phyloP scores from a whole-genome alignment of 192 early-diverging fungal genomes.

The Chytriomyces hyalinus region DNA sequence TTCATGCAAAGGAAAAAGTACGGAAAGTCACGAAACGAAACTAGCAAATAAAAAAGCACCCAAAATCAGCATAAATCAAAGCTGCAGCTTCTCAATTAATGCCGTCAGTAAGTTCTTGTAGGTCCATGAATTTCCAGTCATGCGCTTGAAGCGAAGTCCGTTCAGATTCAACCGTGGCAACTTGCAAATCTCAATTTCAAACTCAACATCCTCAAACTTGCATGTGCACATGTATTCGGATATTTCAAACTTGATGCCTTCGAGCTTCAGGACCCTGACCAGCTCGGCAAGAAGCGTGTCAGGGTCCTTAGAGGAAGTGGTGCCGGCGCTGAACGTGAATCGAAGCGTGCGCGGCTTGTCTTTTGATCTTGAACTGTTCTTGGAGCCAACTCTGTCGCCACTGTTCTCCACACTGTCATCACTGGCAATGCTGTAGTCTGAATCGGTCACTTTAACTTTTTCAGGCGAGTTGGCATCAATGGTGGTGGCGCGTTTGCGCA shows the following conservation, averaged over 20 bases:
- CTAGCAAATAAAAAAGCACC: neutral
- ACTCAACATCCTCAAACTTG: conserved; percentile 54
- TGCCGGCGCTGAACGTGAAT: conserved; percentile 62
- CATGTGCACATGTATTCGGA: conserved; percentile 29
- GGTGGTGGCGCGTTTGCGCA: conserved; percentile 48
- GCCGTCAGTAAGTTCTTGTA: conserved; percentile 64
- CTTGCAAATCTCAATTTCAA: conserved; percentile 70
- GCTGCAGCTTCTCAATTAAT: conserved; percentile 58
- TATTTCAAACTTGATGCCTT: conserved; percentile 34
- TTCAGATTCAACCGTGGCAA: conserved; percentile 56
- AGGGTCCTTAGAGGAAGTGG: conserved; percentile 64
- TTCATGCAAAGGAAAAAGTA: neutral
- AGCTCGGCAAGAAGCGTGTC: conserved; percentile 58
- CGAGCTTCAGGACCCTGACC: conserved; percentile 48
- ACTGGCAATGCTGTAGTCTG: conserved; percentile 31
- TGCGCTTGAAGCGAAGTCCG: conserved; percentile 61
- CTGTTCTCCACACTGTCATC: conserved; percentile 23
- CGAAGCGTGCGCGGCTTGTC: conserved; percentile 58
- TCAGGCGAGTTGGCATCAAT: conserved; percentile 35
- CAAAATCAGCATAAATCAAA: conserved; percentile 38
- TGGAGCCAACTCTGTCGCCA: neutral
- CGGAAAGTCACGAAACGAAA: neutral
- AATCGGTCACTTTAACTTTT: neutral
- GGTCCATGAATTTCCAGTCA: conserved; percentile 61
- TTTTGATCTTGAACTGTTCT: conserved; percentile 19